These are phyloP conservation scores for Mycena latifolia DNA, from an alignment of 768 basidiomycete genomes.

Conservation along the genomic window DNA sequence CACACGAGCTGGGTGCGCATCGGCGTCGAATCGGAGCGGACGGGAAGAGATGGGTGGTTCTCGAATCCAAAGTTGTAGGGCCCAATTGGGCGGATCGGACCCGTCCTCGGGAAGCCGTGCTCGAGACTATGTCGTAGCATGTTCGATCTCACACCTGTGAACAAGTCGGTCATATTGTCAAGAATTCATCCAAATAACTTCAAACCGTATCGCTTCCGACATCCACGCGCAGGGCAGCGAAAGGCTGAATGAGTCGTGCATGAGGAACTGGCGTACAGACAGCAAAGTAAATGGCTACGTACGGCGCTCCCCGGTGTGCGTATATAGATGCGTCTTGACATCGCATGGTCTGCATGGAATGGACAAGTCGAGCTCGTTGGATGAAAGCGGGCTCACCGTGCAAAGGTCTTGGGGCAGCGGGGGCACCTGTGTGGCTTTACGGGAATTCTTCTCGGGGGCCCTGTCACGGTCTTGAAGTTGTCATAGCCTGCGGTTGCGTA, in stretches of 20 bases:
- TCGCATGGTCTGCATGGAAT: conserved; percentile 3
- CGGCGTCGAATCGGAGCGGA: conserved; percentile 6
- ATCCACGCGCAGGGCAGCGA: neutral
- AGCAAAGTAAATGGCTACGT: neutral
- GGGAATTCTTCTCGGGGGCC: neutral
- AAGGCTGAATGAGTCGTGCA: neutral
- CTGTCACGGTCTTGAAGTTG: neutral
- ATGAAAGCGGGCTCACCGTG: neutral
- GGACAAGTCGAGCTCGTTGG: neutral
- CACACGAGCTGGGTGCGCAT: neutral
- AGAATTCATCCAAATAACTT: neutral
- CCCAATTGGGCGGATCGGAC: neutral
- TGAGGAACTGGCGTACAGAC: neutral
- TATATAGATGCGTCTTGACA: conserved; percentile 8
- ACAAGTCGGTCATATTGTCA: neutral
- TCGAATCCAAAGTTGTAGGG: conserved; percentile 1
- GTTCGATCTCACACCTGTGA: conserved; percentile 13
- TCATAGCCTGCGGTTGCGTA: neutral
- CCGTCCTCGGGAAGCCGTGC: neutral
- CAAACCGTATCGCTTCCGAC: conserved; percentile 13
- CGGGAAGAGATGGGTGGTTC: neutral
- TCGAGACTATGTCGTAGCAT: conserved; percentile 1
- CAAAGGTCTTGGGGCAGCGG: neutral
- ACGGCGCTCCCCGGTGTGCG: conserved; percentile 4
- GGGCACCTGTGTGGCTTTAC: neutral